These are phyloP conservation scores for Podospora appendiculata DNA, from an alignment of 495 filamentous ascomycete genomes.

Conservation along the genomic window DNA sequence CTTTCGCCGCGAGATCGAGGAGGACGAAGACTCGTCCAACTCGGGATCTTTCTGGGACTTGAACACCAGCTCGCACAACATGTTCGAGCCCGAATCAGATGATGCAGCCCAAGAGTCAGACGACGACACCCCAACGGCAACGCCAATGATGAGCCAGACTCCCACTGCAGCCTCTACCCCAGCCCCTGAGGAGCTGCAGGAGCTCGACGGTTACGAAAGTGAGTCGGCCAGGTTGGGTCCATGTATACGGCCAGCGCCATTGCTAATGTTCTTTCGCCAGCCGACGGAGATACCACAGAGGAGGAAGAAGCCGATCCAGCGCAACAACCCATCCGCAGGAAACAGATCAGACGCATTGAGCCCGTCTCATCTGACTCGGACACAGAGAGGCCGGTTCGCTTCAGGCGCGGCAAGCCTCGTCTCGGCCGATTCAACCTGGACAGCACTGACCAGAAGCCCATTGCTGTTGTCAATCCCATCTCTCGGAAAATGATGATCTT, in stretches of 20 bases:
- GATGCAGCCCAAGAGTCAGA: conserved; percentile 17
- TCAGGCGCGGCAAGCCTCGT: conserved; percentile 34
- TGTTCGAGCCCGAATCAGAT: conserved; percentile 18
- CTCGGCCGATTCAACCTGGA: conserved; percentile 49
- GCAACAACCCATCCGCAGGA: conserved; percentile 40
- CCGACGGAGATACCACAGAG: conserved; percentile 81
- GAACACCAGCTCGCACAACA: conserved; percentile 19
- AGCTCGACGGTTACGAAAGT: conserved; percentile 77
- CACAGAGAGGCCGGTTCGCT: conserved; percentile 28
- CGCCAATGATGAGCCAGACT: conserved; percentile 41
- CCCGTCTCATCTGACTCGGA: conserved; percentile 35
- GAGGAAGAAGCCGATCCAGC: conserved; percentile 58
- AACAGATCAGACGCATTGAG: conserved; percentile 36
- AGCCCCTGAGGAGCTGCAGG: conserved; percentile 31
- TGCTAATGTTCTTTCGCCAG: conserved; percentile 53
- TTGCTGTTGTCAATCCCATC: conserved; percentile 61
- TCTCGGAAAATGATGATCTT: conserved; percentile 68
- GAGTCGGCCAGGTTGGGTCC: conserved; percentile 33
- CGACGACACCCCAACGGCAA: conserved; percentile 25
- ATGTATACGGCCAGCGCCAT: conserved; percentile 4
- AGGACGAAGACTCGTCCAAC: conserved; percentile 39
- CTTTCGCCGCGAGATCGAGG: conserved; percentile 63
- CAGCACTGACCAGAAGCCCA: conserved; percentile 55
- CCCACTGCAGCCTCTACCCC: conserved; percentile 33
- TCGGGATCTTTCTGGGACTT: conserved; percentile 41